A percentile compares a stretch with the other conserved stretches of the same genome.
phyloP scores from a whole-genome alignment of 2,329 filamentous ascomycete genomes.

The Aspergillus flavus region DNA sequence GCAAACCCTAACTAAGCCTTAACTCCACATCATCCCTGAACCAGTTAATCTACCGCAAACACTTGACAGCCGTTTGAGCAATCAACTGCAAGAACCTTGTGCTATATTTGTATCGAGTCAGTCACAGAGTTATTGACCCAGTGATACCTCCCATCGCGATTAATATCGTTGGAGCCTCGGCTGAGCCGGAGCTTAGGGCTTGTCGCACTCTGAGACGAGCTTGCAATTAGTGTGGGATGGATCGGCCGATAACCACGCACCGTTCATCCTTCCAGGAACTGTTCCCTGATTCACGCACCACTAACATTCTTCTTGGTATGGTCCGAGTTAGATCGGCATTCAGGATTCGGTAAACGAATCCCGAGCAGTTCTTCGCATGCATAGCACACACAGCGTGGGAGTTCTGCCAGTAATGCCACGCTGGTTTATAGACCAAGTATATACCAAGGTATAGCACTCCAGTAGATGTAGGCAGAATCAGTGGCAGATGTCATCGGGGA shows the following conservation, averaged over 20 bases:
- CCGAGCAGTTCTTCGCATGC: background rate
- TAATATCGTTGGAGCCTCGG: background rate
- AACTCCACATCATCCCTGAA: background rate
- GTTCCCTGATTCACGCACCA: background rate
- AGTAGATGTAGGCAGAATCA: background rate
- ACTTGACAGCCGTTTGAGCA: background rate
- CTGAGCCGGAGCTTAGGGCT: background rate
- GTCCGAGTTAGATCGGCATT: background rate
- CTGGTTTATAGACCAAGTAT: background rate
- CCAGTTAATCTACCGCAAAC: background rate
- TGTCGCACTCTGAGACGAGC: constrained; percentile 3
- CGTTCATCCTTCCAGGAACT: background rate
- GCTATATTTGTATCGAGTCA: background rate
- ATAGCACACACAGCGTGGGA: background rate
- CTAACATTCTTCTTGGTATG: background rate
- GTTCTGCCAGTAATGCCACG: background rate
- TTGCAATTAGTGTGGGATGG: background rate
- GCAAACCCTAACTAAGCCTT: background rate
- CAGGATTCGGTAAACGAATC: background rate
- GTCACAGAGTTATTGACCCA: background rate
- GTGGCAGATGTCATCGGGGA: background rate
- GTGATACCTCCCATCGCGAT: background rate
- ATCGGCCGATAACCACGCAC: background rate
- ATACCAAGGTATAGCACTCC: background rate
- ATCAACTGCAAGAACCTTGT: background rate